Base-by-base conservation (phyloP, 768 basidiomycete genomes). In the Rhizopogon roseolus region DNA sequence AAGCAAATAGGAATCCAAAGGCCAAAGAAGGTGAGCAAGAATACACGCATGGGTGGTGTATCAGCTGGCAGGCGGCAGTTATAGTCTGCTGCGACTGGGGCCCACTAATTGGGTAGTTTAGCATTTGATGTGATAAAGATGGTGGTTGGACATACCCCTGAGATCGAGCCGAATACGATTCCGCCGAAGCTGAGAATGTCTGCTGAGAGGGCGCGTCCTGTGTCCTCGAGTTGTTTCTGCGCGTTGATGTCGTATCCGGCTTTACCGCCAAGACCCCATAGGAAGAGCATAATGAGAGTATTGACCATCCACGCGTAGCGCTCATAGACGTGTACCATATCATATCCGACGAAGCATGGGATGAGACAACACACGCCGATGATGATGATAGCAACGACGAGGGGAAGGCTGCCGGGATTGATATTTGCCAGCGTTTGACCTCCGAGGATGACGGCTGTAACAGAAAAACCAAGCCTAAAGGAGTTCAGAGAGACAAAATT, bases 261-360 rank as follows among this genome's bases (percentile, higher is more conserved):
- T 27, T 73, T 66, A 36, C 69, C 68, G 2, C 77, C 81, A 4
- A 83, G 67, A 13, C 79, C 81, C 60, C 74, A 78, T 37, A 82
- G 73, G 62, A 77, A 76, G 46, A 75, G 70, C 72, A 79, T 76
- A 60, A 81, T 72, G 60, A 80, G 62, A 39, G 72, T 64, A 9
- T 67, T 66, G 17, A 73, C 57, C 1, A 80, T 74, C 82, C 82
- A 84, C 3, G 80, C 77, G 54, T 80, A 84, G 13, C 80, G 74
- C 54, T 82, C 81, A 60, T 76, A 82, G 53, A 68, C 55, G 55
- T 79, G 77, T 14, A 80, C 68, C 57, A 75, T 60, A 53, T 78
- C 55, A 54, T 79, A 77, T 4, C 77, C 77, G 14, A 78, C 61
- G 50, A 79, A 78, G 56, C 77, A 78, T 6, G 76, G 76, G 17